Conservation (phyloP, 2,329 filamentous ascomycete species). For the Amauroascus verrucosus region DNA sequence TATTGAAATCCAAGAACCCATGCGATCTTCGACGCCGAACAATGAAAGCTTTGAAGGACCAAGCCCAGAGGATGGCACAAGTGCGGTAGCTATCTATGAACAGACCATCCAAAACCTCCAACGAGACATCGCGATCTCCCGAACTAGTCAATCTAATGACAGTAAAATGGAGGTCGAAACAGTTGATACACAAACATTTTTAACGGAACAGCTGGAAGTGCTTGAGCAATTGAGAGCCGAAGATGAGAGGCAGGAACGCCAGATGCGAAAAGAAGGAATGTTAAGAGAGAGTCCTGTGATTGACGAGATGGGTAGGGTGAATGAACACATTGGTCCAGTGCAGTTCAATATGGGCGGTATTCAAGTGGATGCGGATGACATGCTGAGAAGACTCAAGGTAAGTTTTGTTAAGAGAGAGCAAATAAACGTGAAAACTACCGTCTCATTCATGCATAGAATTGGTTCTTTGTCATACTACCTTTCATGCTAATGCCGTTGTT, state of each 20-base stretch:
- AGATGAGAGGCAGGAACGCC: constrained; percentile 38
- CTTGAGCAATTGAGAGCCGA: constrained; percentile 56
- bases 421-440: neutral
- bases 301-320: constrained; percentile 40
- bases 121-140: constrained; percentile 49
- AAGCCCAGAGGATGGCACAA: constrained; percentile 35
- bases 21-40: constrained; percentile 21
- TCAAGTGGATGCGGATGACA: constrained; percentile 87
- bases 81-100: constrained; percentile 65
- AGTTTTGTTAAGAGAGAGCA: constrained; percentile 16
- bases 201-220: constrained; percentile 61
- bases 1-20: constrained; percentile 59
- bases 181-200: constrained; percentile 67
- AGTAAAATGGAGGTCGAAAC: constrained; percentile 50
- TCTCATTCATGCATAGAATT: neutral
- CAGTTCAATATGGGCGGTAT: constrained; percentile 99
- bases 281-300: constrained; percentile 30
- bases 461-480: neutral
- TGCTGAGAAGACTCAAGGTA: constrained; percentile 77
- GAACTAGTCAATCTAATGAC: constrained; percentile 38
- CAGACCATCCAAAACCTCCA: constrained; percentile 67
- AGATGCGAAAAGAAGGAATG: constrained; percentile 23
- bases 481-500: neutral
- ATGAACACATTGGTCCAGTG: constrained; percentile 83
- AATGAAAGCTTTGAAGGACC: constrained; percentile 21